These are phyloP conservation scores for Chlorella sp. DNA, from an alignment of 139 green algal genomes.

Conservation along the genomic window DNA sequence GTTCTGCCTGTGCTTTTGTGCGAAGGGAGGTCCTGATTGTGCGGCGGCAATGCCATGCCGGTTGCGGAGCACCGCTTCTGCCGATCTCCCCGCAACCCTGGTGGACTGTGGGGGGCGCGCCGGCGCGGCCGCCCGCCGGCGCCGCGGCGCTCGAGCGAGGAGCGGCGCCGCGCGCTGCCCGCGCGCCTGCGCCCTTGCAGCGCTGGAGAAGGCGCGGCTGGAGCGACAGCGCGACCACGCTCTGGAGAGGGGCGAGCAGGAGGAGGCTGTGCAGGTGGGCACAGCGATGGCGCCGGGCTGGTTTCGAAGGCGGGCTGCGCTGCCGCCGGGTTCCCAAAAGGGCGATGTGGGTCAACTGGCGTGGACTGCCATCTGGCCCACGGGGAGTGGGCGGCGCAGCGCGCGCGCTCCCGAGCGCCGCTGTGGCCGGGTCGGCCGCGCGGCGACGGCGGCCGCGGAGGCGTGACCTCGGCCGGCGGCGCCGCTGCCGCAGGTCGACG, in stretches of 20 bases:
- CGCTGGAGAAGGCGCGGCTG: slow-evolving; percentile 51
- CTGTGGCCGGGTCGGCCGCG: background rate
- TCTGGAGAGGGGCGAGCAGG: slow-evolving; percentile 19
- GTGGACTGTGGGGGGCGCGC: too few species aligned
- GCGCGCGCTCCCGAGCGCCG: background rate
- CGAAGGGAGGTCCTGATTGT: too few species aligned
- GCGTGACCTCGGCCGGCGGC: background rate
- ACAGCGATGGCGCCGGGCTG: background rate
- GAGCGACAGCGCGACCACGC: slow-evolving; percentile 31
- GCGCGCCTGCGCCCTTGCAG: background rate
- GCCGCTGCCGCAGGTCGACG: slow-evolving; percentile 11
- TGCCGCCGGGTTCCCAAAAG: background rate
- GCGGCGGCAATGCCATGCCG: too few species aligned
- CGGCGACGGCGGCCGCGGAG: background rate
- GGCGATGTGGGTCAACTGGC: background rate
- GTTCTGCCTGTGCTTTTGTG: too few species aligned
- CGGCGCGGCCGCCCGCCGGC: too few species aligned
- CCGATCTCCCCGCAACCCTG: too few species aligned
- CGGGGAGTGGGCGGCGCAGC: too few species aligned
- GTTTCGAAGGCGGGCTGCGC: background rate
- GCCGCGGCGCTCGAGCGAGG: too few species aligned
- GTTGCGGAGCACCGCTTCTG: too few species aligned
- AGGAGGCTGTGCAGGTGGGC: slow-evolving; percentile 24
- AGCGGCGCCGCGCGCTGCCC: too few species aligned
- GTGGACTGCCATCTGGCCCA: background rate